These are phyloP conservation scores for Trichosporon sp. DNA, from an alignment of 1,284 basidiomycete genomes.

Conservation along the genomic window DNA sequence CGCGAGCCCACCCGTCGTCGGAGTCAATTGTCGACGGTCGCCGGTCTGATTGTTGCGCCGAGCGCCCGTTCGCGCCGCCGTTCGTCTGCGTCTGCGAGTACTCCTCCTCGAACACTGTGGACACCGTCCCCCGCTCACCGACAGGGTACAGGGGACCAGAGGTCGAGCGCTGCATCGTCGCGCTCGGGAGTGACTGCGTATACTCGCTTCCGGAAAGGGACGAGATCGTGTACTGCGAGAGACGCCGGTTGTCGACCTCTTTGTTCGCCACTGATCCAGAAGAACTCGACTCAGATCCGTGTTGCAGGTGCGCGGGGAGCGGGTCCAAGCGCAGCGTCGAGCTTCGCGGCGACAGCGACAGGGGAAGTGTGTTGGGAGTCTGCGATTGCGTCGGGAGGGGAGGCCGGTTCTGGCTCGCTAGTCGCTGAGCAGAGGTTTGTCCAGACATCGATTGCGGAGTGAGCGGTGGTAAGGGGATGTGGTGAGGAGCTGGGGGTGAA, in stretches of 20 bases:
- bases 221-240: slow-evolving; percentile 14
- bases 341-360: slow-evolving; percentile 16
- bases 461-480: slow-evolving; percentile 2
- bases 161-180: neutral
- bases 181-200: neutral
- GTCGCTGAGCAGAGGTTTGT: neutral
- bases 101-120: slow-evolving; percentile 30
- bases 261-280: slow-evolving; percentile 15
- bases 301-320: neutral
- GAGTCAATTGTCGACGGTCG: slow-evolving; percentile 1
- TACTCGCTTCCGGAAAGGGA: slow-evolving; percentile 15
- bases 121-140: slow-evolving; percentile 22
- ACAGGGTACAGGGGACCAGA: neutral
- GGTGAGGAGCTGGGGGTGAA: neutral
- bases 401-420: neutral
- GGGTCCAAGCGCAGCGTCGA: slow-evolving; percentile 13
- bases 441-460: slow-evolving; percentile 15
- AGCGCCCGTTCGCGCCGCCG: too few relatives aligned
- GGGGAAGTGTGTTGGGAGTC: neutral
- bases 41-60: neutral
- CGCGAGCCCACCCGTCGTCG: slow-evolving; percentile 10
- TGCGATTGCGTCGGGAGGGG: neutral
- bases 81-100: neutral
- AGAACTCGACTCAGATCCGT: neutral
- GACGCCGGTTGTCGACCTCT: neutral